Percentiles rank a stretch among this genome's conserved stretches.
Conservation (phyloP, 768 basidiomycete genomes). For the Ramaria rubella region DNA sequence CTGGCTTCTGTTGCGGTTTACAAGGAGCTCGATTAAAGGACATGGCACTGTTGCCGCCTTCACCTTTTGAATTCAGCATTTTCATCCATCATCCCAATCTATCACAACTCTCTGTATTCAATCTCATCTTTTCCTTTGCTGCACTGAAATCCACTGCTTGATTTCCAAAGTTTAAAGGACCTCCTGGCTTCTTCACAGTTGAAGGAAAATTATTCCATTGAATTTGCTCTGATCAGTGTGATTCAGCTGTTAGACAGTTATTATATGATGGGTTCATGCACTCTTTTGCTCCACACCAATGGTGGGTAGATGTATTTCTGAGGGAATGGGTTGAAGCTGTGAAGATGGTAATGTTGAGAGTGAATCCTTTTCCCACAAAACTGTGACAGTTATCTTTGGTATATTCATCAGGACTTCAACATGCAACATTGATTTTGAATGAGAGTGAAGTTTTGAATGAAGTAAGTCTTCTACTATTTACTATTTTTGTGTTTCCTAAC, state of each 20-base stretch:
- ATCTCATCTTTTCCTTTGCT: slow-evolving; percentile 30
- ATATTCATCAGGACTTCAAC: no score
- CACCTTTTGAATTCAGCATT: slow-evolving; percentile 22
- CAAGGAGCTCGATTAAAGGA: slow-evolving; percentile 17
- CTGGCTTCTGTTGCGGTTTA: slow-evolving; percentile 30
- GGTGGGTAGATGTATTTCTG: slow-evolving; percentile 4
- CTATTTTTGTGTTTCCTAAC: no score
- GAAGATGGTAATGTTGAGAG: slow-evolving; percentile 1
- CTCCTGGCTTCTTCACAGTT: slow-evolving; percentile 19
- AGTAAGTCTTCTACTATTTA: no score
- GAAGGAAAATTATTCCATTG: no score
- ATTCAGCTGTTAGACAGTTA: slow-evolving; percentile 25
- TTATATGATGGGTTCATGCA: slow-evolving; percentile 30
- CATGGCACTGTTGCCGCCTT: slow-evolving; percentile 16
- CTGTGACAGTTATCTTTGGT: no score
- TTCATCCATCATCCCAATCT: slow-evolving; percentile 24
- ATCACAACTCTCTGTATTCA: slow-evolving; percentile 23
- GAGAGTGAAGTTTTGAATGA: no score
- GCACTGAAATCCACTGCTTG: slow-evolving; percentile 21
- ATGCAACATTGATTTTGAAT: no score
- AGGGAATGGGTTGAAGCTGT: slow-evolving; percentile 13
- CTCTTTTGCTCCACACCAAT: slow-evolving; percentile 12
- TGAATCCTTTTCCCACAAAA: slow-evolving; percentile 19
- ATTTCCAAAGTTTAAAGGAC: slow-evolving; percentile 19
- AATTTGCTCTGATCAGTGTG: slow-evolving; percentile 21